Evolutionary conservation across 148 eudicot genomes (phyloP), one percentile per base, ranked within the genome.

Genomic region (Fagopyrum homotropicum): DNA sequence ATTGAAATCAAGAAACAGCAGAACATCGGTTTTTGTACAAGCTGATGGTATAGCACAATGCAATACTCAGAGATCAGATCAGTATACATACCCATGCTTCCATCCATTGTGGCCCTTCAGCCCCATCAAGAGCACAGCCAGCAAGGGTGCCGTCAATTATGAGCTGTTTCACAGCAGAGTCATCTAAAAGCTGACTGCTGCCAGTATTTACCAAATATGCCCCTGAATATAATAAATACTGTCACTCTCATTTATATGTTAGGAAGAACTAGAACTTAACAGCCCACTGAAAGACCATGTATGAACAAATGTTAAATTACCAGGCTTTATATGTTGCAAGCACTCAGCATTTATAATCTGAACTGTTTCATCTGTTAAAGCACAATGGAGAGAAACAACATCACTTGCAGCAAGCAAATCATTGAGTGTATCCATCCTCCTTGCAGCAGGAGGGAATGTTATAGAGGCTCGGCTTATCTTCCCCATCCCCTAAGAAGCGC

Each of bases 51-150:
- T 35, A 35, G 40, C 40, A 35, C 40, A 1, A 63, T 63, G 40
- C 2, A 35, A 1, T 35, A 35, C 40, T 35, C 40, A 35, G 40
- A 5, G 72, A 57, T 70, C 74, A 77, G 45, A 72, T 45, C 16
- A 84, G 35, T 70, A 64, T 85, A 72, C 89, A 76, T 95, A 95
- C 99, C 99, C 99, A 95, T 80, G 99, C 99, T 89, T 95, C 99
- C 99, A 95, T 95, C 99, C 99, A 95, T 59, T 95, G 99, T 48
- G 99, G 99, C 52, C 99, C 99, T 87, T 95, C 99, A 76, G 99
- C 99, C 64, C 99, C 99, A 84, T 95, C 99, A 75, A 95, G 80
- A 66, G 99, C 99, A 90, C 99, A 95, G 75, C 99, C 99, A 72
- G 99, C 97, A 81, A 95, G 87, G 57, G 86, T 85, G 52, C 99